A percentile compares a stretch with the other conserved stretches of the same genome.
phyloP scores from a whole-genome alignment of 2,329 filamentous ascomycete genomes.

The Corynespora cassiicola region DNA sequence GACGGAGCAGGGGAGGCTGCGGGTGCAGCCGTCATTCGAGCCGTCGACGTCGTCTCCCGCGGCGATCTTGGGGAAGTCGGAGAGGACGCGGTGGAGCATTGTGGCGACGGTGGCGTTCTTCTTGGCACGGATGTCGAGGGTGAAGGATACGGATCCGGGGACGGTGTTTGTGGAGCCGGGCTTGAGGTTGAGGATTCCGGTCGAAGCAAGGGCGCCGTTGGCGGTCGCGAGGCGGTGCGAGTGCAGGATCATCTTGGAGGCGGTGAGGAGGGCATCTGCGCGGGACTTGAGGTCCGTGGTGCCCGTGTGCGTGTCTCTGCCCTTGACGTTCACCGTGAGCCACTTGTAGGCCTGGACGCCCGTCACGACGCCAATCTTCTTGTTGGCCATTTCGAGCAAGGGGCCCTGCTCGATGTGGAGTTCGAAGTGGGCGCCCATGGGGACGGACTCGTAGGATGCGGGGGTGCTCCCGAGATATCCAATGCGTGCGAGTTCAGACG shows the following conservation, averaged over 20 bases:
- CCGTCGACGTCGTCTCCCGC: conserved; percentile 61
- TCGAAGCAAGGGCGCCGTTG: conserved; percentile 69
- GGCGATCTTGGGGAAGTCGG: conserved; percentile 67
- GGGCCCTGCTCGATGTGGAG: conserved; percentile 87
- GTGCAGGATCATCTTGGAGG: conserved; percentile 71
- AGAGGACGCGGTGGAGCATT: conserved; percentile 64
- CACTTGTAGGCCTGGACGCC: conserved; percentile 79
- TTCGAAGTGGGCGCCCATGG: conserved; percentile 80
- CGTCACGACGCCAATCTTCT: conserved; percentile 73
- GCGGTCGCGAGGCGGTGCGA: conserved; percentile 68
- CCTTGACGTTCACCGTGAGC: conserved; percentile 71
- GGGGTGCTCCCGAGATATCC: conserved; percentile 69
- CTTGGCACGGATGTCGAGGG: conserved; percentile 70
- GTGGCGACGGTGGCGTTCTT: conserved; percentile 62
- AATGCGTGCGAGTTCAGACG: conserved; percentile 73
- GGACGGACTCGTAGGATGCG: conserved; percentile 64
- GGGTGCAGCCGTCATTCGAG: conserved; percentile 52
- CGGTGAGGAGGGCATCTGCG: conserved; percentile 72
- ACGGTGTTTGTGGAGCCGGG: conserved; percentile 78
- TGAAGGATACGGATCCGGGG: conserved; percentile 71
- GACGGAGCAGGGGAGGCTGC: conserved; percentile 60
- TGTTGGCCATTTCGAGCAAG: conserved; percentile 68
- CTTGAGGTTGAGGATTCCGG: conserved; percentile 70
- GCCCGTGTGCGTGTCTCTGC: conserved; percentile 75
- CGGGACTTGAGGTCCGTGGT: conserved; percentile 73